These are phyloP conservation scores for Lactarius hatsudake DNA, from an alignment of 768 basidiomycete genomes.

Conservation along the genomic window DNA sequence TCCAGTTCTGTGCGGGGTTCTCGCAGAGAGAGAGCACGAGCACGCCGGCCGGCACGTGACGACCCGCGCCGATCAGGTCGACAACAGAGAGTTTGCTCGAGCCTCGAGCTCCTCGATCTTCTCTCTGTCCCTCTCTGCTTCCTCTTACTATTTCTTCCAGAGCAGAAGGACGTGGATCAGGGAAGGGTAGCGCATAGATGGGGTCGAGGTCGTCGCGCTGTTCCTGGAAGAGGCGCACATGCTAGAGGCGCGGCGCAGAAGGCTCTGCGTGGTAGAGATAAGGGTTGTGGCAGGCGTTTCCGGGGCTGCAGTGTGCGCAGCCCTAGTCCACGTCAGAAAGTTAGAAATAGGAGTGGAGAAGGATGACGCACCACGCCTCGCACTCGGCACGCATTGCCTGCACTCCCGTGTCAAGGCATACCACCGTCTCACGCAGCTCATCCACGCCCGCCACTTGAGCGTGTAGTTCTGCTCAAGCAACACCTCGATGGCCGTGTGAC, in stretches of 20 bases:
- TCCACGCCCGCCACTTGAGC: slow-evolving; percentile 56
- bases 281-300: slow-evolving; percentile 44
- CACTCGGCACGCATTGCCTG: slow-evolving; percentile 57
- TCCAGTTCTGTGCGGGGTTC: slow-evolving; percentile 82
- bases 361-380: slow-evolving; percentile 50
- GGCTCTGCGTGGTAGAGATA: slow-evolving; percentile 53
- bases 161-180: too few relatives aligned
- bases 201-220: too few relatives aligned
- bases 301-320: slow-evolving; percentile 39
- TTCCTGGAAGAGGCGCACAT: slow-evolving; percentile 55
- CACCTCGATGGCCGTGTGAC: slow-evolving; percentile 62
- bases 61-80: slow-evolving; percentile 72
- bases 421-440: slow-evolving; percentile 54
- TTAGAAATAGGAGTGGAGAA: neutral
- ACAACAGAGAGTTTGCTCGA: slow-evolving; percentile 56
- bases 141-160: too few relatives aligned
- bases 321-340: slow-evolving; percentile 26
- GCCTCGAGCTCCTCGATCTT: slow-evolving; percentile 65
- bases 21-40: slow-evolving; percentile 68
- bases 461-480: slow-evolving; percentile 70
- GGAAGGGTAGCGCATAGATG: too few relatives aligned
- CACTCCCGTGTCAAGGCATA: slow-evolving; percentile 59
- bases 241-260: slow-evolving; percentile 57
- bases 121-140: slow-evolving; percentile 29
- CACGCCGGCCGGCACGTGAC: slow-evolving; percentile 68